Conservation (phyloP, 306 rosid species). For the Cucurbita ficifolia region DNA sequence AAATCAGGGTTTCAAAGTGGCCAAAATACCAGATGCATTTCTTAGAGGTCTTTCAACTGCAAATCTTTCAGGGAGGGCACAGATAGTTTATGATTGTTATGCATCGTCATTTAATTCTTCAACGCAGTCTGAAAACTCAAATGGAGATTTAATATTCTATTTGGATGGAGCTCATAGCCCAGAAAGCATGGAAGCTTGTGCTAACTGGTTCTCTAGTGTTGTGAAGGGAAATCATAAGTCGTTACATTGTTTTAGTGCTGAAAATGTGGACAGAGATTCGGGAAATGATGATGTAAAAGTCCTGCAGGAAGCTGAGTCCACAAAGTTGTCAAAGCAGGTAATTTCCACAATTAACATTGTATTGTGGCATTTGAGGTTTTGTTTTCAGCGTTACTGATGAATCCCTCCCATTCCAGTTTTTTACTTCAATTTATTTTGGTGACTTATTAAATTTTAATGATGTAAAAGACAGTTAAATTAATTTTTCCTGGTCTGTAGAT, state of each 20-base stretch:
- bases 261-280: slow-evolving; percentile 14
- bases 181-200: slow-evolving; percentile 67
- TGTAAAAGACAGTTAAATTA: not conserved
- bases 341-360: not conserved
- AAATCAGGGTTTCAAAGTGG: slow-evolving; percentile 22
- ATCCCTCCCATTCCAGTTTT: not conserved
- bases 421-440: not conserved
- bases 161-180: slow-evolving; percentile 90
- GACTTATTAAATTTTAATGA: not conserved
- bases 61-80: slow-evolving; percentile 51
- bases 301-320: slow-evolving; percentile 11
- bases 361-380: not conserved
- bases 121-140: slow-evolving; percentile 16
- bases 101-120: slow-evolving; percentile 14
- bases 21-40: slow-evolving; percentile 43
- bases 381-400: not conserved
- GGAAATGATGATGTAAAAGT: slow-evolving; percentile 20
- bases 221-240: slow-evolving; percentile 16
- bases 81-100: slow-evolving; percentile 34
- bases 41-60: slow-evolving; percentile 58
- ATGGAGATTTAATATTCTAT: slow-evolving; percentile 52
- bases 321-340: slow-evolving; percentile 36
- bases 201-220: slow-evolving; percentile 35
- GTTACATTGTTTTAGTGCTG: slow-evolving; percentile 9
- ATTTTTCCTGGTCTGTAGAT: slow-evolving; percentile 29